Conservation (phyloP, 2,329 filamentous ascomycete species). For the Neonectria coccinea region DNA sequence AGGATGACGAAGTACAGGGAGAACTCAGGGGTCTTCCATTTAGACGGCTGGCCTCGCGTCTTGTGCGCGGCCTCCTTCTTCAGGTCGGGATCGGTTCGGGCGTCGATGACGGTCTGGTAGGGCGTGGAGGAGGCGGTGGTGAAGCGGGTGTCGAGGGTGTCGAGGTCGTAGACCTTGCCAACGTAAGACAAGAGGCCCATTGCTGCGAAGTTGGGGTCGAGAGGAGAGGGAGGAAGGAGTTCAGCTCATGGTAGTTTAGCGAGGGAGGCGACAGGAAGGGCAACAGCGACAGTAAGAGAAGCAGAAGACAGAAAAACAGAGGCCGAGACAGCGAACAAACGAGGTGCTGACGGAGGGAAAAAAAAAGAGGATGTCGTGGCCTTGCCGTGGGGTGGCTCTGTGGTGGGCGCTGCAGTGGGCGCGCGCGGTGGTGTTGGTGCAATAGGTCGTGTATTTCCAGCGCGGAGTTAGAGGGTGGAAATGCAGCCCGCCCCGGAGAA, state of each 20-base stretch:
- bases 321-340: slow-evolving; percentile 3
- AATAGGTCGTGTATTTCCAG: too few species aligned
- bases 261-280: slow-evolving; percentile 5
- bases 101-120: slow-evolving; percentile 68
- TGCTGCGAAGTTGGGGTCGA: slow-evolving; percentile 36
- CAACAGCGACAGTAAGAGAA: background rate
- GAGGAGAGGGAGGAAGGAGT: slow-evolving; percentile 25
- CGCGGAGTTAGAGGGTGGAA: background rate
- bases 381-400: slow-evolving; percentile 36
- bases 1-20: slow-evolving; percentile 82
- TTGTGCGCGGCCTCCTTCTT: slow-evolving; percentile 50
- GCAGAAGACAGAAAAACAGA: background rate
- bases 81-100: slow-evolving; percentile 57
- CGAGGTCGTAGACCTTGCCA: slow-evolving; percentile 70
- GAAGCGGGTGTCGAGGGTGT: slow-evolving; percentile 73
- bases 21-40: slow-evolving; percentile 91
- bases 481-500: slow-evolving; percentile 20
- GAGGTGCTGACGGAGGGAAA: slow-evolving; percentile 12
- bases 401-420: slow-evolving; percentile 13
- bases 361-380: slow-evolving; percentile 41
- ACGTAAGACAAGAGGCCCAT: slow-evolving; percentile 60
- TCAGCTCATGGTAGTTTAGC: slow-evolving; percentile 40
- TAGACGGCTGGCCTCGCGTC: slow-evolving; percentile 67
- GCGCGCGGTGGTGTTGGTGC: slow-evolving; percentile 34
- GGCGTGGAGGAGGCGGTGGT: slow-evolving; percentile 77